Base-by-base conservation (phyloP, 495 filamentous ascomycete species). In the Acidiella bohemica region DNA sequence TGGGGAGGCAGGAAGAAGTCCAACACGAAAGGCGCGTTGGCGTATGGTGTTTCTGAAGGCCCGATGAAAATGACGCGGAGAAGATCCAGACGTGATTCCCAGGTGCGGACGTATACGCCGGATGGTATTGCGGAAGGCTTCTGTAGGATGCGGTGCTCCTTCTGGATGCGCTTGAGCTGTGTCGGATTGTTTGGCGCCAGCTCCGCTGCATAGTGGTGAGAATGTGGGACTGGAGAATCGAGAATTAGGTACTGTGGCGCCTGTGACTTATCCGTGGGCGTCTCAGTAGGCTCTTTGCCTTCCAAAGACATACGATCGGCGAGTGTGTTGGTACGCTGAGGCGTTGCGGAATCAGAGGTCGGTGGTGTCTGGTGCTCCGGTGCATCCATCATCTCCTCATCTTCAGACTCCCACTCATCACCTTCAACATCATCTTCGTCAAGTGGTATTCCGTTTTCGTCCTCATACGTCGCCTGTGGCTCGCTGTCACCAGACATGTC, bases 31-130 rank as follows among this genome's bases (percentile, higher is more conserved):
- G 75, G 75, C 1, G 70, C 71, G 47, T 68, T 59, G 46, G 72
- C 75, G 46, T 78, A 78, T 7, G 74, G 74, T 2, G 74, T 78
- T 32, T 71, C 70, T 11, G 57, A 47, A 3, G 74, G 71, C 3
- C 74, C 75, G 36, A 78, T 53, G 22, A 78, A 72, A 8, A 78
- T 49, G 12, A 73, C 64, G 13, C 74, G 68, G 11, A 76, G 36
- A 13, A 77, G 59, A 47, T 78, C 72, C 17, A 77, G 61, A 23
- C 70, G 57, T 4, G 62, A 61, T 42, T 76, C 72, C 71, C 71
- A 78, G 5, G 71, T 67, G 14, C 75, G 61, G 9, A 74, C 68
- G 45, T 66, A 72, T 25, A 77, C 71, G 1, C 66, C 70, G 7
- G 65, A 52, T 0, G 73, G 74, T 2, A 78, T 53, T 1, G 75